These are phyloP conservation scores for Helianthus tuberosus DNA, from an alignment of 129 eudicot genomes.

Conservation along the genomic window DNA sequence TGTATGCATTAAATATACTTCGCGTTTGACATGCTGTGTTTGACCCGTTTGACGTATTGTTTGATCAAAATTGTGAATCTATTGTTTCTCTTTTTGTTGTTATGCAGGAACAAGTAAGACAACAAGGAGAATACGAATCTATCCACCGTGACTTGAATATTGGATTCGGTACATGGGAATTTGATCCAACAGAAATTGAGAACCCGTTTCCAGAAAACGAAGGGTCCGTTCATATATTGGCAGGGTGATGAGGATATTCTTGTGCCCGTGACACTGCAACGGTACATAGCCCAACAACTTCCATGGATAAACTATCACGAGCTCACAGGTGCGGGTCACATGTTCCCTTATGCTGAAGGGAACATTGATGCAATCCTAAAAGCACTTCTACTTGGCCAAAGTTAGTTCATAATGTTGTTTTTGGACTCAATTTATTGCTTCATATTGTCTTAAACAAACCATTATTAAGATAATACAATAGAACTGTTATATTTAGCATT, in stretches of 20 bases:
- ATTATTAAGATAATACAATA: no score
- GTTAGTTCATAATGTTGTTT: slow-evolving; percentile 1
- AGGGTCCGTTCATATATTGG: slow-evolving; percentile 76
- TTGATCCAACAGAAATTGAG: slow-evolving; percentile 70
- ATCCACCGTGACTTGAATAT: slow-evolving; percentile 40
- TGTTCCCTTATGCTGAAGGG: slow-evolving; percentile 65
- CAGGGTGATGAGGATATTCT: slow-evolving; percentile 71
- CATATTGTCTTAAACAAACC: no score
- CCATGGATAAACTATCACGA: slow-evolving; percentile 85
- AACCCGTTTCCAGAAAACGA: slow-evolving; percentile 60
- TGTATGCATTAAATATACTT: no score
- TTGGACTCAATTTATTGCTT: no score
- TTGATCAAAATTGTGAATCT: no score
- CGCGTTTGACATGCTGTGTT: no score
- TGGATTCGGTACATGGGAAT: slow-evolving; percentile 56
- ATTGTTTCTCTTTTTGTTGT: neutral
- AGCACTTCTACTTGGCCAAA: slow-evolving; percentile 43
- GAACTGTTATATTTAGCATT: no score
- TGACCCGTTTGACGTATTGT: neutral
- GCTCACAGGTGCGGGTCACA: slow-evolving; percentile 71
- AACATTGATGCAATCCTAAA: slow-evolving; percentile 49
- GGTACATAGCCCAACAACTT: slow-evolving; percentile 54
- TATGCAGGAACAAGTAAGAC: slow-evolving; percentile 30
- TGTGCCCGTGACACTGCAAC: slow-evolving; percentile 67
- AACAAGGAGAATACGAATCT: slow-evolving; percentile 68